These are phyloP conservation scores for Selaginella moellendorffii DNA, from an alignment of 75 land plant genomes.

Conservation along the genomic window DNA sequence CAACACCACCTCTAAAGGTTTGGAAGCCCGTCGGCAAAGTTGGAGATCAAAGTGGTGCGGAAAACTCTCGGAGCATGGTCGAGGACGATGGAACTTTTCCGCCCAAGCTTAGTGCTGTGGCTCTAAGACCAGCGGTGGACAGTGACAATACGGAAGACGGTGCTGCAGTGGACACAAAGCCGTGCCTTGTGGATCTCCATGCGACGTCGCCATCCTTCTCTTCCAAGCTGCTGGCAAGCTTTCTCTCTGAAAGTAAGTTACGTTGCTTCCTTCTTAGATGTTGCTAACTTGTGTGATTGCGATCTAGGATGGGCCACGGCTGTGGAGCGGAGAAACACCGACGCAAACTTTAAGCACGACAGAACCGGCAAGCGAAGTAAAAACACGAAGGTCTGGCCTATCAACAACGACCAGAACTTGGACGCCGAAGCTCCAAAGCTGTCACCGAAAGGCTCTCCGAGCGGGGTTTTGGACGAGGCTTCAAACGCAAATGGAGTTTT, in stretches of 20 bases:
- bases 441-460: no score
- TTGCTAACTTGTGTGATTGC: background rate
- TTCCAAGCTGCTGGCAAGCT: background rate
- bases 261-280: no score
- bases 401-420: background rate
- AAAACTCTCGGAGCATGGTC: background rate
- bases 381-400: background rate
- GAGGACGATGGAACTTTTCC: background rate
- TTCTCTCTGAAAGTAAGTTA: background rate
- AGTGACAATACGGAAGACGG: background rate
- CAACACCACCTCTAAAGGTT: background rate
- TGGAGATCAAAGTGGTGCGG: background rate
- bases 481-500: background rate
- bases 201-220: background rate
- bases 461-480: background rate
- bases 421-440: no score
- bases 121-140: no score
- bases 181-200: background rate
- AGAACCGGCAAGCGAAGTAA: background rate
- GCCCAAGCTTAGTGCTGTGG: background rate
- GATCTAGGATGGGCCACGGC: background rate
- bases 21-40: background rate
- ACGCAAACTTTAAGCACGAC: background rate
- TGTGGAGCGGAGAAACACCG: background rate
- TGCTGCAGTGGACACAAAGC: background rate